Percentiles rank a stretch among this genome's conserved stretches.
phyloP scores from a whole-genome alignment of 306 rosid genomes.

The Cucumis melo region DNA sequence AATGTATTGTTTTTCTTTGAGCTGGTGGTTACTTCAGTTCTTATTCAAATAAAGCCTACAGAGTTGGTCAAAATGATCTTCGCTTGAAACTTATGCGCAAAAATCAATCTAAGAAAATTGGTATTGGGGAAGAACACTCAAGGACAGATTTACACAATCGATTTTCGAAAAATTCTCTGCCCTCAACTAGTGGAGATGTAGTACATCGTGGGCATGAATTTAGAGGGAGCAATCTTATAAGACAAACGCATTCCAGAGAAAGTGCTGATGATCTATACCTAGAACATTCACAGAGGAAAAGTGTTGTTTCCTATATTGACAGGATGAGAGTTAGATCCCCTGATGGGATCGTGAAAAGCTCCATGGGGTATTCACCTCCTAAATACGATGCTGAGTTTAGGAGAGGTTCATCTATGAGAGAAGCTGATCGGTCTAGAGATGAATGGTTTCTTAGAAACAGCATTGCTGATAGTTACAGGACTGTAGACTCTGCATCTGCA shows the following conservation, averaged over 20 bases:
- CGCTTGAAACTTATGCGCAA: conserved; percentile 38
- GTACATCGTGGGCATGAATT: conserved; percentile 17
- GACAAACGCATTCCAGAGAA: conserved; percentile 15
- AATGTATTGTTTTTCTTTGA: not conserved
- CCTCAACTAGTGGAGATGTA: conserved; percentile 14
- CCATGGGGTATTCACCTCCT: conserved; percentile 21
- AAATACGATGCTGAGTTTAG: conserved; percentile 16
- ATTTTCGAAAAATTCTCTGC: conserved; percentile 13
- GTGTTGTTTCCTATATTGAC: conserved; percentile 11
- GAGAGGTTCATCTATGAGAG: conserved; percentile 17
- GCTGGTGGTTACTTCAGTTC: conserved; percentile 9
- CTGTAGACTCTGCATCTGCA: conserved; percentile 12
- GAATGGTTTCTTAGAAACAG: conserved; percentile 19
- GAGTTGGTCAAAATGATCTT: conserved; percentile 37
- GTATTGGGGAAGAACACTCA: conserved; percentile 13
- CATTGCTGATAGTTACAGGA: conserved; percentile 16
- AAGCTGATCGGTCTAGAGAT: conserved; percentile 17
- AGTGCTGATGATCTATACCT: conserved; percentile 22
- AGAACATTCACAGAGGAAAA: conserved; percentile 18
- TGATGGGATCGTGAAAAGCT: conserved; percentile 10
- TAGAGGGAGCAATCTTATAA: conserved; percentile 8
- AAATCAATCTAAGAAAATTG: conserved; percentile 20
- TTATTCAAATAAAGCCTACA: conserved; percentile 18
- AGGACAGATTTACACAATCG: conserved; percentile 15
- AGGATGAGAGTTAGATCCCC: conserved; percentile 32